Percentiles rank a stretch among this genome's conserved stretches.
phyloP scores from a whole-genome alignment of 1,284 basidiomycete genomes.

The Cerioporus squamosus region DNA sequence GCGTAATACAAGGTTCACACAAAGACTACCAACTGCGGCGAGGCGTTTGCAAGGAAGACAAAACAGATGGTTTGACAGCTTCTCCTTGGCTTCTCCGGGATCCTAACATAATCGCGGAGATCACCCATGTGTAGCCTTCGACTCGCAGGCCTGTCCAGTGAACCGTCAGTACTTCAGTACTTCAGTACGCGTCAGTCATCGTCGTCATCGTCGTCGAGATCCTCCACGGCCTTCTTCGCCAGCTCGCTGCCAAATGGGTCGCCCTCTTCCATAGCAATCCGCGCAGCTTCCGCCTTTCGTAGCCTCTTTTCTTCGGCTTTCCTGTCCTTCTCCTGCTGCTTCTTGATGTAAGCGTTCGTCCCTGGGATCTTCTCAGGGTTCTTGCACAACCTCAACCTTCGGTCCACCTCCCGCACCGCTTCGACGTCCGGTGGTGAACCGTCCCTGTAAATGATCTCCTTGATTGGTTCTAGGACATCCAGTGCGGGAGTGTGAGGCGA shows the following conservation, averaged over 20 bases:
- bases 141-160: too few relatives aligned
- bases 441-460: constrained; percentile 56
- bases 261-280: constrained; percentile 51
- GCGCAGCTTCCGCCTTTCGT: constrained; percentile 63
- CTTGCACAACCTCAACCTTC: constrained; percentile 82
- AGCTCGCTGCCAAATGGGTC: constrained; percentile 73
- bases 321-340: constrained; percentile 66
- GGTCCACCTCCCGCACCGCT: constrained; percentile 84
- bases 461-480: constrained; percentile 56
- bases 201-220: constrained; percentile 53
- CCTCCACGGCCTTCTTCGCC: constrained; percentile 39
- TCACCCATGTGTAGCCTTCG: neutral
- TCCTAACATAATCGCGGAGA: neutral
- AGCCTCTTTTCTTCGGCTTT: constrained; percentile 66
- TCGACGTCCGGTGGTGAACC: constrained; percentile 79
- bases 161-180: neutral
- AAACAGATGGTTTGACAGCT: neutral
- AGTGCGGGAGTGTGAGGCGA: constrained; percentile 26
- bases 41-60: too few relatives aligned
- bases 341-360: constrained; percentile 75
- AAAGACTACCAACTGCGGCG: neutral
- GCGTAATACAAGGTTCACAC: neutral
- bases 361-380: constrained; percentile 94
- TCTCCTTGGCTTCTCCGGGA: neutral
- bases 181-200: too few relatives aligned